Percentiles rank a stretch among this genome's conserved stretches.
These are phyloP conservation scores for Baeospora myosura DNA, from an alignment of 1,284 basidiomycete species.

Conservation along the genomic window DNA sequence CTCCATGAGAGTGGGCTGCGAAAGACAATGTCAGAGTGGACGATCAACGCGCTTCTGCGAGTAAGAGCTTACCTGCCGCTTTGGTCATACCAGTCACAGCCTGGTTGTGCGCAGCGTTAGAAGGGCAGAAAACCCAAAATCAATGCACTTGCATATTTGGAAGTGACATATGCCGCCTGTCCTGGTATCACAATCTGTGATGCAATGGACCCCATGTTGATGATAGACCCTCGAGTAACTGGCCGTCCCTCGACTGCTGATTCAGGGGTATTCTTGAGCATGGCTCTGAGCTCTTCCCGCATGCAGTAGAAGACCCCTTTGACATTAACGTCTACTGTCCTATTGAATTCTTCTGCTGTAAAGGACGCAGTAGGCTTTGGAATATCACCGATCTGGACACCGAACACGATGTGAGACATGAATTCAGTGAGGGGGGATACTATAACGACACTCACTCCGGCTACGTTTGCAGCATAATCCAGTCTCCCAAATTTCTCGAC, in stretches of 20 bases:
- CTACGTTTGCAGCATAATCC: conserved; percentile 6
- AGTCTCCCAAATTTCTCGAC: conserved; percentile 4
- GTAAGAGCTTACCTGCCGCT: background rate
- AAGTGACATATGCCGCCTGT: too few relatives aligned
- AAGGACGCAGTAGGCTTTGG: background rate
- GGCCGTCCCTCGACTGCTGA: background rate
- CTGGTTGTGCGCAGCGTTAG: background rate
- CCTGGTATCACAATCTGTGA: too few relatives aligned
- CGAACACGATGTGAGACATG: background rate
- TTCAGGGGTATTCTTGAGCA: too few relatives aligned
- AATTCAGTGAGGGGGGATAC: too few relatives aligned
- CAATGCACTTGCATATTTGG: too few relatives aligned
- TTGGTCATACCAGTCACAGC: conserved; percentile 7
- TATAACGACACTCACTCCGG: conserved; percentile 2
- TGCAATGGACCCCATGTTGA: too few relatives aligned
- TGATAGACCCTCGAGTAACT: conserved; percentile 2
- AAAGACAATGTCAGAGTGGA: background rate
- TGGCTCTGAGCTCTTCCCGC: conserved; percentile 5
- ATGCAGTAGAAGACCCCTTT: conserved; percentile 5
- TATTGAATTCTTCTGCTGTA: conserved; percentile 4
- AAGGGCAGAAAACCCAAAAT: background rate
- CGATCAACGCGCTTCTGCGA: background rate
- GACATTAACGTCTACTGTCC: conserved; percentile 1
- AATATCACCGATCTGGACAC: background rate
- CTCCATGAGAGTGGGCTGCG: background rate